These are phyloP conservation scores for Backusella liffmaniae DNA, from an alignment of 192 early-diverging fungal genomes.

Conservation along the genomic window DNA sequence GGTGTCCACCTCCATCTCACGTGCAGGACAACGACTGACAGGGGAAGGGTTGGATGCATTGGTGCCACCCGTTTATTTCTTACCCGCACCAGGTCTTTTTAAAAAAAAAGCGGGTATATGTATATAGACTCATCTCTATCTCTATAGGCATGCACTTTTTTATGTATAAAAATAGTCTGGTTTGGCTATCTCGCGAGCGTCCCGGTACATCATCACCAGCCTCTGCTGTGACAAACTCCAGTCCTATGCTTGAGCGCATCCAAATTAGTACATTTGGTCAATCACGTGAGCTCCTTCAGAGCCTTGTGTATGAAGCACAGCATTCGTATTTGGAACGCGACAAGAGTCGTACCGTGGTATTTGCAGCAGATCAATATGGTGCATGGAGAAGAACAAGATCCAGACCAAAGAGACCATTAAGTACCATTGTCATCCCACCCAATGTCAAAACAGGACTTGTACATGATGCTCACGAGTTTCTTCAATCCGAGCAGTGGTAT, in stretches of 20 bases:
- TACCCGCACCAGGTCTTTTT: slow-evolving; percentile 52
- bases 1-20: slow-evolving; percentile 48
- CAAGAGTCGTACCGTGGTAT: slow-evolving; percentile 59
- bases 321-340: slow-evolving; percentile 58
- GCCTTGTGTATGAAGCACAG: slow-evolving; percentile 54
- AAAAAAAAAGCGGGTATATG: too few species aligned
- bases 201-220: slow-evolving; percentile 21
- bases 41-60: slow-evolving; percentile 40
- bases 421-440: slow-evolving; percentile 53
- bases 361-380: slow-evolving; percentile 60
- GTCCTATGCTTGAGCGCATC: slow-evolving; percentile 42
- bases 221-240: slow-evolving; percentile 27
- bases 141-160: slow-evolving; percentile 54
- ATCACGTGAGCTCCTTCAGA: slow-evolving; percentile 47
- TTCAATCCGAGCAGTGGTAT: slow-evolving; percentile 59
- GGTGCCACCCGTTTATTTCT: slow-evolving; percentile 50
- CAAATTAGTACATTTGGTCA: slow-evolving; percentile 56
- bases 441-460: slow-evolving; percentile 46
- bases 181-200: slow-evolving; percentile 51
- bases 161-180: slow-evolving; percentile 45
- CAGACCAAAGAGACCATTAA: slow-evolving; percentile 49
- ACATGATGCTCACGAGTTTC: slow-evolving; percentile 49
- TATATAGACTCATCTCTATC: too few species aligned
- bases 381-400: slow-evolving; percentile 57
- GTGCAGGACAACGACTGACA: slow-evolving; percentile 42